Evolutionary conservation across 306 rosid genomes (phyloP).

Genomic region (Psophocarpus tetragonolobus): DNA sequence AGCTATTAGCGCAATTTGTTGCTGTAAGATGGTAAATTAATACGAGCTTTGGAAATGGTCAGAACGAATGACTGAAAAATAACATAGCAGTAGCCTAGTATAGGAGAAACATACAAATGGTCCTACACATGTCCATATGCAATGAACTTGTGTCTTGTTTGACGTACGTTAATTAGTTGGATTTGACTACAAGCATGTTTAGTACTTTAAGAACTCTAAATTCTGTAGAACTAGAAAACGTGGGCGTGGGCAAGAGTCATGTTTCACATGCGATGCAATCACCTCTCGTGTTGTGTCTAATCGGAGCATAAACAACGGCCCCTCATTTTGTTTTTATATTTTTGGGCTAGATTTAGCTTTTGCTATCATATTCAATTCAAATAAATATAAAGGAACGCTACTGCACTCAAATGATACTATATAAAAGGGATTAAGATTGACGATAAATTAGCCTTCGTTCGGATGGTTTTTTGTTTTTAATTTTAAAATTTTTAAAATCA

Average conservation of each 20-base stretch:
- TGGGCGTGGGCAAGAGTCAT: neutral
- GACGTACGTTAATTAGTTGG: too few relatives aligned
- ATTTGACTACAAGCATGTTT: neutral
- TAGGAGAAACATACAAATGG: neutral
- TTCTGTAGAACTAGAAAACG: neutral
- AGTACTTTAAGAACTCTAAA: neutral
- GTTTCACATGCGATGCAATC: neutral
- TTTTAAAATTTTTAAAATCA: too few relatives aligned
- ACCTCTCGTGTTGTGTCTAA: neutral
- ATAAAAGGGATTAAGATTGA: too few relatives aligned
- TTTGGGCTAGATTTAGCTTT: neutral
- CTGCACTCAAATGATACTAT: neutral
- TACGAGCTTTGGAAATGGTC: neutral
- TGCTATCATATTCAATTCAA: too few relatives aligned
- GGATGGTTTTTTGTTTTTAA: too few relatives aligned
- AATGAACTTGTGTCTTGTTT: neutral
- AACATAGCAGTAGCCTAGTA: too few relatives aligned
- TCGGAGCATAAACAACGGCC: neutral
- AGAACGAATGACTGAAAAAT: neutral
- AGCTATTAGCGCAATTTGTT: neutral
- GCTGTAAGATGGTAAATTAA: neutral
- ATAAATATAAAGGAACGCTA: neutral
- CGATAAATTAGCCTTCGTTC: too few relatives aligned
- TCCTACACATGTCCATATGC: neutral
- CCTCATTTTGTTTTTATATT: neutral